Percentiles rank a stretch among this genome's conserved stretches.
These are phyloP conservation scores for Smallanthus sonchifolius DNA, from an alignment of 129 eudicot genomes.

Conservation along the genomic window DNA sequence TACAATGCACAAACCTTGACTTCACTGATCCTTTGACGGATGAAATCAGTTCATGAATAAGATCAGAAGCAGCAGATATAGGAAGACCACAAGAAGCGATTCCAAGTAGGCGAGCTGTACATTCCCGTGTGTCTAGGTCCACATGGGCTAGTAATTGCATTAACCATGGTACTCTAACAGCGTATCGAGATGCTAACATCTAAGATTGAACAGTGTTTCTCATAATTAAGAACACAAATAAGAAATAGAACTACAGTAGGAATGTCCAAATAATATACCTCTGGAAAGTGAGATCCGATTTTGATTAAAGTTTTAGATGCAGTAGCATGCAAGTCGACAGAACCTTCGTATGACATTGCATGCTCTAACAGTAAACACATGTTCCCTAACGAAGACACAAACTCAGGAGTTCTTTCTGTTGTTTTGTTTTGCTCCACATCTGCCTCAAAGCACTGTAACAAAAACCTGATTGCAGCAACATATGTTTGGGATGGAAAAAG, in stretches of 20 bases:
- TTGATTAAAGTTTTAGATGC: constrained; percentile 75
- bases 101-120: constrained; percentile 87
- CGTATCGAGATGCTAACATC: constrained; percentile 79
- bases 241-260: neutral
- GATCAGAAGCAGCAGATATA: constrained; percentile 61
- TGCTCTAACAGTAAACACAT: constrained; percentile 79
- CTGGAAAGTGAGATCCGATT: constrained; percentile 67
- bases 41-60: constrained; percentile 55
- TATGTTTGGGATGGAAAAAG: constrained; percentile 77
- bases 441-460: constrained; percentile 80
- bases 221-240: constrained; percentile 17
- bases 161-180: constrained; percentile 64
- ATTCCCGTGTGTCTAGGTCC: constrained; percentile 87
- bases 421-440: constrained; percentile 41
- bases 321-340: constrained; percentile 83
- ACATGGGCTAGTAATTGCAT: constrained; percentile 73
- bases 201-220: constrained; percentile 20
- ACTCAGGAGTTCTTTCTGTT: constrained; percentile 36
- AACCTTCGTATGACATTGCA: constrained; percentile 89
- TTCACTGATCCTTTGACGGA: constrained; percentile 47
- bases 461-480: constrained; percentile 67
- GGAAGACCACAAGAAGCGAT: constrained; percentile 80
- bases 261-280: constrained; percentile 43
- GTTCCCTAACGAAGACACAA: constrained; percentile 45
- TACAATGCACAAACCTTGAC: constrained; percentile 47